Percentiles rank a stretch among this genome's conserved stretches.
Conservation (phyloP, 306 rosid species). For the Quercus aquifolioides region DNA sequence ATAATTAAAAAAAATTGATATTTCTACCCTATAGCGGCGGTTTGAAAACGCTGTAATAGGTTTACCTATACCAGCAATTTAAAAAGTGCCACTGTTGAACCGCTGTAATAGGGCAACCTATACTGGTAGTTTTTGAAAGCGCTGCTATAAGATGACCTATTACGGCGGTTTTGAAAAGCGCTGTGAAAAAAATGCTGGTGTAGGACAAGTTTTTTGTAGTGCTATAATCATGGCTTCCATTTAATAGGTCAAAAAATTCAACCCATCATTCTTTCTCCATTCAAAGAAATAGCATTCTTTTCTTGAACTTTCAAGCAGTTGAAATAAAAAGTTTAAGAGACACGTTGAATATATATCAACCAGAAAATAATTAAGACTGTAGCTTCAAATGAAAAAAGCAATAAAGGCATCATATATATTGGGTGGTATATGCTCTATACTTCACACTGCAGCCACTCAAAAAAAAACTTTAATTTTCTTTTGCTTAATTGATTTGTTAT, state of each 20-base stretch:
- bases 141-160: too few species aligned
- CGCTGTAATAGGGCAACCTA: too few species aligned
- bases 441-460: background rate
- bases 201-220: too few species aligned
- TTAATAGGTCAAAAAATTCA: background rate
- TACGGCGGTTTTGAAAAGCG: fast-evolving
- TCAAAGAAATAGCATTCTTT: background rate
- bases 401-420: background rate
- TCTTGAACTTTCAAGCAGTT: background rate
- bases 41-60: too few species aligned
- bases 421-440: background rate
- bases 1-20: too few species aligned
- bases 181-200: too few species aligned
- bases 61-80: too few species aligned
- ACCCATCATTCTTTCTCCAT: background rate
- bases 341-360: too few species aligned
- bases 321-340: background rate
- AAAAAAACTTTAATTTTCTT: background rate
- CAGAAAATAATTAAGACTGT: too few species aligned
- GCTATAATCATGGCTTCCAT: constrained; percentile 15
- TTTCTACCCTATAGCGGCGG: too few species aligned
- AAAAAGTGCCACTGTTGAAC: too few species aligned
- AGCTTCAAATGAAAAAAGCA: background rate
- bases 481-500: background rate
- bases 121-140: too few species aligned